Conservation (phyloP, 176 grass and related monocot genomes). For the Rhynchospora tenuis region DNA sequence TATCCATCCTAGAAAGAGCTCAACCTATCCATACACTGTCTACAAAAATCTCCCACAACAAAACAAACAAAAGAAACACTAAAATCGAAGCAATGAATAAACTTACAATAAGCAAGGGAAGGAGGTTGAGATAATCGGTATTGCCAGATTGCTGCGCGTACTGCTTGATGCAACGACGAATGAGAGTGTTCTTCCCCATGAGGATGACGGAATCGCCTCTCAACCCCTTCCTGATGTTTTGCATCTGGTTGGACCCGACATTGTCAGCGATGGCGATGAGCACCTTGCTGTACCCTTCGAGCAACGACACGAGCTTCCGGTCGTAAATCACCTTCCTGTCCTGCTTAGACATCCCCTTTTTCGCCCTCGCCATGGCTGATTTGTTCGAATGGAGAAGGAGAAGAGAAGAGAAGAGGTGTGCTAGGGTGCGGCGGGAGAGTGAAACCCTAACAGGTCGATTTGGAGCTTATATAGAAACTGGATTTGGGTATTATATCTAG, state of each 20-base stretch:
- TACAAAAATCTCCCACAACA: not conserved
- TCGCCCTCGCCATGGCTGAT: conserved; percentile 40
- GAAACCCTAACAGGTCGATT: conserved; percentile 10
- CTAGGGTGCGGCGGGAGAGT: conserved; percentile 13
- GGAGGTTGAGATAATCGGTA: conserved; percentile 45
- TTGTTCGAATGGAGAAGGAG: not conserved
- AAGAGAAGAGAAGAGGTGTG: not conserved
- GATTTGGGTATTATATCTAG: not conserved
- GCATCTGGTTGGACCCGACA: conserved; percentile 78
- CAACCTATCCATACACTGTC: not conserved
- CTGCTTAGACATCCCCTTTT: conserved; percentile 66
- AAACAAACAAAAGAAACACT: not conserved
- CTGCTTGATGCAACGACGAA: conserved; percentile 66
- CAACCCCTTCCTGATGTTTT: conserved; percentile 63
- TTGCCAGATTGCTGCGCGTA: conserved; percentile 54
- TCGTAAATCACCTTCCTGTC: conserved; percentile 78
- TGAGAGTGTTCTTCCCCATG: conserved; percentile 93
- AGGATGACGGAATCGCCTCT: conserved; percentile 73
- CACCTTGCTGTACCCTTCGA: conserved; percentile 82
- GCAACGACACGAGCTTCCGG: conserved; percentile 53
- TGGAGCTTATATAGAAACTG: conserved; percentile 1
- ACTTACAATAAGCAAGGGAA: conserved; percentile 54
- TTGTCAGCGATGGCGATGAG: conserved; percentile 74
- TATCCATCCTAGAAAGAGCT: not conserved
- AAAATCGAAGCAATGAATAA: not conserved